A percentile compares a stretch with the other conserved stretches of the same genome.
Conservation (phyloP, 495 filamentous ascomycete species). For the Rhypophila decipiens region DNA sequence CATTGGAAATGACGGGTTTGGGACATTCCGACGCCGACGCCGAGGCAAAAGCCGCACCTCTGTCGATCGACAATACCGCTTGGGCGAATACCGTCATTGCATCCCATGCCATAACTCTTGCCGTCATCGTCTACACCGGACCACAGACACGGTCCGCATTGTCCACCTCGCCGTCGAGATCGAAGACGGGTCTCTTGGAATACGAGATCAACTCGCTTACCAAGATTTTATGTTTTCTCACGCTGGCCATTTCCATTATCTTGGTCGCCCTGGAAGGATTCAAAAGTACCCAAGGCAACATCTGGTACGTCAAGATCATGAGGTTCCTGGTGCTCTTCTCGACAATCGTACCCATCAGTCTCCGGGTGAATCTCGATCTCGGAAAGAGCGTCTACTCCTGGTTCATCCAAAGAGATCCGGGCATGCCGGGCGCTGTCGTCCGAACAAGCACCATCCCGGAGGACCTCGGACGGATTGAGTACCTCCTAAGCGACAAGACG, state of each 20-base stretch:
- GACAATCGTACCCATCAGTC: conserved; percentile 94
- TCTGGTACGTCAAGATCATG: conserved; percentile 94
- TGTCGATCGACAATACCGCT: conserved; percentile 95
- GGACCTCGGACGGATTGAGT: conserved; percentile 92
- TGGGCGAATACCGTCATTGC: conserved; percentile 98
- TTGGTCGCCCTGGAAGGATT: conserved; percentile 87
- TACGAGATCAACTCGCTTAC: conserved; percentile 97
- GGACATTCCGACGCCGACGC: conserved; percentile 21
- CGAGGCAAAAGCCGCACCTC: conserved; percentile 53
- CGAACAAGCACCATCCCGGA: conserved; percentile 96
- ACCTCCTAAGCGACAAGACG: conserved; percentile 94
- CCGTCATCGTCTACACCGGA: conserved; percentile 89
- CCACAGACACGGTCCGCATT: conserved; percentile 90
- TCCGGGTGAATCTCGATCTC: conserved; percentile 94
- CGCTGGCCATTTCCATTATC: conserved; percentile 75
- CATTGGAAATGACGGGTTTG: conserved; percentile 50
- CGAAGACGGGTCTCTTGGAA: conserved; percentile 88
- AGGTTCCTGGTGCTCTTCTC: conserved; percentile 97
- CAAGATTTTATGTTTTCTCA: conserved; percentile 89
- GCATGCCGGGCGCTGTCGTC: conserved; percentile 86
- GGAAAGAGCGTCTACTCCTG: conserved; percentile 93
- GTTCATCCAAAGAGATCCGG: conserved; percentile 88
- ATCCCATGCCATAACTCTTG: conserved; percentile 78
- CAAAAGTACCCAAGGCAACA: conserved; percentile 51
- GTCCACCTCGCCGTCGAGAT: conserved; percentile 83